These are phyloP conservation scores for Eutrema heterophyllum DNA, from an alignment of 345 rosid species.

Conservation along the genomic window DNA sequence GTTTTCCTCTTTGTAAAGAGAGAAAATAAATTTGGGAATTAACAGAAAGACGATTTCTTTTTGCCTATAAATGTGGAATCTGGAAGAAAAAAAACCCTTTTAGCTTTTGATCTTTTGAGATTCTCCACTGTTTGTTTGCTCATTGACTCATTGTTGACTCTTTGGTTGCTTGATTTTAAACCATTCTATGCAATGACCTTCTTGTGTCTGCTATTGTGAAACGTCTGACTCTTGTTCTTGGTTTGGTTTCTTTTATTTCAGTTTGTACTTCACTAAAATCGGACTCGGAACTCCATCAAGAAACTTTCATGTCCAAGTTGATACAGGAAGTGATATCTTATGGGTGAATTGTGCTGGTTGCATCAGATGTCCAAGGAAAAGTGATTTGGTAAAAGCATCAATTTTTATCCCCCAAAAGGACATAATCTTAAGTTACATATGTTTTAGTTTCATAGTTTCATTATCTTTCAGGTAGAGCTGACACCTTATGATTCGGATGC, in stretches of 20 bases:
- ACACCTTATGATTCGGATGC: conserved; percentile 48
- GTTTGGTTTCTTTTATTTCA: conserved; percentile 26
- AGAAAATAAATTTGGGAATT: background rate
- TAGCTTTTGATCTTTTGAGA: conserved; percentile 11
- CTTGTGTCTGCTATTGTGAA: background rate
- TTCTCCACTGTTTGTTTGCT: conserved; percentile 13
- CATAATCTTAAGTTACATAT: background rate
- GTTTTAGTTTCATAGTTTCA: background rate
- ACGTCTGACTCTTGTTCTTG: conserved; percentile 13
- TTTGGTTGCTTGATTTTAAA: background rate
- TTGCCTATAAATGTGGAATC: conserved; percentile 5
- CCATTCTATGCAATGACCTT: background rate
- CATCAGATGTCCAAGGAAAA: conserved; percentile 64
- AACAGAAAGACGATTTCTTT: background rate
- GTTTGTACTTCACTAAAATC: conserved; percentile 77
- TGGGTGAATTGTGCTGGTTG: conserved; percentile 93
- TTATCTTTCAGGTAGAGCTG: conserved; percentile 49
- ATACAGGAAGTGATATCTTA: conserved; percentile 89
- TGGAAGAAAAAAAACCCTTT: background rate
- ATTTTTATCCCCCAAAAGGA: background rate
- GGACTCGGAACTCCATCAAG: conserved; percentile 74
- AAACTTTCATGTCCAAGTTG: conserved; percentile 82
- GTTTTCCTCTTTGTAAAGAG: background rate
- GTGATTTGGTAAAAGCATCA: conserved; percentile 60
- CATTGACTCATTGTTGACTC: background rate